Evolutionary conservation across 148 eudicot genomes (phyloP), one percentile per base, ranked within the genome.

Genomic region (Rhododendron williamsianum): DNA sequence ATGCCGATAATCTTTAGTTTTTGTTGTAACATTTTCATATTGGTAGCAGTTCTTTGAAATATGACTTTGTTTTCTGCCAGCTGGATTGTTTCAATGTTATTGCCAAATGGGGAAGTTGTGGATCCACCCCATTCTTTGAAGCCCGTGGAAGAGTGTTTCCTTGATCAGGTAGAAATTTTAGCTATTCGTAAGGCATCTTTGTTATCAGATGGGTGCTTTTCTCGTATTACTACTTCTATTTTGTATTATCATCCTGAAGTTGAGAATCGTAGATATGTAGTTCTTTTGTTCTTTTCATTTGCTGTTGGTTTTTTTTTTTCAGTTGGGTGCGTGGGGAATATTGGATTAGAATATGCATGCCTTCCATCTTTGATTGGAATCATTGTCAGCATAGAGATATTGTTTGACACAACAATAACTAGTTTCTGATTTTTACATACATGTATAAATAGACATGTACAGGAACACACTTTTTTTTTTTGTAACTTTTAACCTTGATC

Each of bases 81-180:
- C 89, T 82, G 84, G 84, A 65, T 63, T 38, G 36, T 82, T 38
- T 82, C 76, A 1, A 65, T 82, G 43, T 38, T 76, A 41, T 63
- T 82, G 84, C 84, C 84, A 36, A 91, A 91, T 74, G 93, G 92
- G 76, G 90, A 88, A 87, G 84, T 89, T 43, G 78, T 94, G 89
- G 92, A 91, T 25, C 82, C 89, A 67, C 95, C 98, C 65, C 89
- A 93, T 89, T 92, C 94, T 27, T 85, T 96, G 88, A 94, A 92
- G 89, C 78, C 82, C 81, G 78, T 91, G 33, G 93, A 94, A 83
- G 93, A 92, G 69, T 85, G 88, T 80, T 84, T 91, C 85, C 91
- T 92, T 83, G 98, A 93, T 85, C 91, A 92, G 96, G 98, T 95
- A 13, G 73, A 36, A 19, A 46, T 36, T 52, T 84, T 81, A 33